Percentiles rank a stretch among this genome's conserved stretches.
These are phyloP conservation scores for Alternaria incomplexa DNA, from an alignment of 2,329 filamentous ascomycete genomes.

Conservation along the genomic window DNA sequence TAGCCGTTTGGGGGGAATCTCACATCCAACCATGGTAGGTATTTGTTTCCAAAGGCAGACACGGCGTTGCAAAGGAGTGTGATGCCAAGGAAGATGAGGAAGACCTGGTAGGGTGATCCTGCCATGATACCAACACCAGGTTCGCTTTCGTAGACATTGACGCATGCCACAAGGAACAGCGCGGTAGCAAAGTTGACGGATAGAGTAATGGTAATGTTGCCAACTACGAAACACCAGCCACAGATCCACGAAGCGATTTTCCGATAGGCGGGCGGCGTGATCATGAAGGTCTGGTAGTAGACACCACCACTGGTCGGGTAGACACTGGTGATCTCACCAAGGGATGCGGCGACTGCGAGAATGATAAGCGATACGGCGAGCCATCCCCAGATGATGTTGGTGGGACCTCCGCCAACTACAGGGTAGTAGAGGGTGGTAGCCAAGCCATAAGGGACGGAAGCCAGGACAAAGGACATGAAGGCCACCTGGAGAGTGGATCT, in stretches of 20 bases:
- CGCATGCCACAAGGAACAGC: slow-evolving; percentile 60
- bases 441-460: slow-evolving; percentile 75
- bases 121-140: slow-evolving; percentile 55
- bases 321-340: slow-evolving; percentile 76
- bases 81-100: slow-evolving; percentile 57
- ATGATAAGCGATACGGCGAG: slow-evolving; percentile 71
- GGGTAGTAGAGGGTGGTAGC: slow-evolving; percentile 74
- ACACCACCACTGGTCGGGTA: slow-evolving; percentile 80
- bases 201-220: slow-evolving; percentile 83
- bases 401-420: slow-evolving; percentile 68
- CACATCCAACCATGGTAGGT: slow-evolving; percentile 69
- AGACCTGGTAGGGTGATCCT: slow-evolving; percentile 54
- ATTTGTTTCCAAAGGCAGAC: slow-evolving; percentile 60
- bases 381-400: slow-evolving; percentile 77
- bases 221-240: slow-evolving; percentile 78
- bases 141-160: slow-evolving; percentile 61
- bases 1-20: slow-evolving; percentile 46
- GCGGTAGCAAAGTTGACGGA: slow-evolving; percentile 79
- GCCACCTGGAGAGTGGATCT: slow-evolving; percentile 72
- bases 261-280: slow-evolving; percentile 66
- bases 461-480: slow-evolving; percentile 79
- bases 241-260: slow-evolving; percentile 72
- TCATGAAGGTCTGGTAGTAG: slow-evolving; percentile 81
- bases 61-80: slow-evolving; percentile 59
- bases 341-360: slow-evolving; percentile 69